Evolutionary conservation across 1,139 yeast species (phyloP).

Genomic region (Suhomyces bokatorum): DNA sequence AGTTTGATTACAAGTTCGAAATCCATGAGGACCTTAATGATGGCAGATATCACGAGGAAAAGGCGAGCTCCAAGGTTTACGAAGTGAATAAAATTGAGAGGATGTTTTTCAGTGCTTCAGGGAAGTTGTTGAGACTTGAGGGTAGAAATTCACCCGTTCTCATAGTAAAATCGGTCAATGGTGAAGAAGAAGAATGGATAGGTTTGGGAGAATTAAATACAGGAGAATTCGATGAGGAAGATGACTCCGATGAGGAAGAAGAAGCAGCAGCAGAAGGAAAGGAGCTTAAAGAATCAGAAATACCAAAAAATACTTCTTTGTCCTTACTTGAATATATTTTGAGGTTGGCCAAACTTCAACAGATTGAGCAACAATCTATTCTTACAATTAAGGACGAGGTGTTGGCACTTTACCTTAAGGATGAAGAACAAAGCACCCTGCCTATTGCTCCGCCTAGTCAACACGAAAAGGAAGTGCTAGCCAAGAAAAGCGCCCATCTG

Average conservation of each 20-base stretch:
- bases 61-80: slow-evolving; percentile 33
- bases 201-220: slow-evolving; percentile 52
- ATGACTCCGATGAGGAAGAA: slow-evolving; percentile 15
- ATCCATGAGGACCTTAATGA: slow-evolving; percentile 68
- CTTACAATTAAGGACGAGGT: slow-evolving; percentile 66
- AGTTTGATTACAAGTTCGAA: slow-evolving; percentile 46
- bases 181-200: slow-evolving; percentile 44
- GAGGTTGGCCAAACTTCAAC: slow-evolving; percentile 62
- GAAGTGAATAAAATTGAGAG: slow-evolving; percentile 49
- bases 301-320: slow-evolving; percentile 33
- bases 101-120: slow-evolving; percentile 73
- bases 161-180: slow-evolving; percentile 49
- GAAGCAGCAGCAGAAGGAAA: slow-evolving; percentile 25
- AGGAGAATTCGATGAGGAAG: slow-evolving; percentile 32
- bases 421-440: slow-evolving; percentile 31
- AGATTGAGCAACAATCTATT: slow-evolving; percentile 57
- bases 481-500: slow-evolving; percentile 13
- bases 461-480: slow-evolving; percentile 16
- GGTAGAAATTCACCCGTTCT: slow-evolving; percentile 69
- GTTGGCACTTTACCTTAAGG: slow-evolving; percentile 60
- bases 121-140: slow-evolving; percentile 62
- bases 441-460: slow-evolving; percentile 23
- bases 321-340: slow-evolving; percentile 67
- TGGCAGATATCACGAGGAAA: slow-evolving; percentile 66
- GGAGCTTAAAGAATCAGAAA: slow-evolving; percentile 12